Percentiles rank a stretch among this genome's conserved stretches.
phyloP scores from a whole-genome alignment of 495 filamentous ascomycete species.

The Gamarada debralockiae region DNA sequence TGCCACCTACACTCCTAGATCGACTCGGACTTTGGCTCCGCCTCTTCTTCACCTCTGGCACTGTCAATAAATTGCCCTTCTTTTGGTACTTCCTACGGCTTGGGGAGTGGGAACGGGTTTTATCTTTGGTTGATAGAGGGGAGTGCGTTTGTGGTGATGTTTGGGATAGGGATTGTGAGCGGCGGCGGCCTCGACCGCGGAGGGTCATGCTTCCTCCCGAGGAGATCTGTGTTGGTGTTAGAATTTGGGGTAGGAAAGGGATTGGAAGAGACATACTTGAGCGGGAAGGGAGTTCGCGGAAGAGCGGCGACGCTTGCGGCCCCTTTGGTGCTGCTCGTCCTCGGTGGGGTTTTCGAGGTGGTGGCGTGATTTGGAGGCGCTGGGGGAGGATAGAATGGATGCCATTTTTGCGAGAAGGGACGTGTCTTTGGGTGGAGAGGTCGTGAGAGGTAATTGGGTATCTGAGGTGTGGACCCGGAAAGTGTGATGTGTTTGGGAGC shows the following conservation, averaged over 20 bases:
- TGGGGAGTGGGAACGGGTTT: not conserved
- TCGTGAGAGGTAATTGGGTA: no score
- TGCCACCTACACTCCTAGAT: not conserved
- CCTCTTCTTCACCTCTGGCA: conserved; percentile 2
- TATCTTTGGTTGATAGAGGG: not conserved
- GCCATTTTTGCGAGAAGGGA: not conserved
- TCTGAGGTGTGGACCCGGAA: no score
- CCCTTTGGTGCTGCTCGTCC: conserved; percentile 17
- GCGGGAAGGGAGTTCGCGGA: conserved; percentile 2
- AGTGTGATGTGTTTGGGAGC: no score
- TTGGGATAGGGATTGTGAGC: conserved; percentile 13
- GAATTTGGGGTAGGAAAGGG: no score
- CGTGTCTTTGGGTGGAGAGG: not conserved
- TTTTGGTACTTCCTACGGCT: not conserved
- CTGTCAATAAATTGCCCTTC: not conserved
- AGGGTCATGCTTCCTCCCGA: conserved; percentile 15
- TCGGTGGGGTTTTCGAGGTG: conserved; percentile 3
- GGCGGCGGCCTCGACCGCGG: conserved; percentile 19
- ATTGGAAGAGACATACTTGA: not conserved
- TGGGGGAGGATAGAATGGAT: not conserved
- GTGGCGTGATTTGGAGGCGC: not conserved
- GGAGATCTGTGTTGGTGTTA: not conserved
- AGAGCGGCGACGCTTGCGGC: conserved; percentile 21
- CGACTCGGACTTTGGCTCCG: conserved; percentile 6
- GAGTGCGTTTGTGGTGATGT: not conserved